phyloP scores from a whole-genome alignment of 2,329 filamentous ascomycete species.

The Aspergillus chevalieri region DNA sequence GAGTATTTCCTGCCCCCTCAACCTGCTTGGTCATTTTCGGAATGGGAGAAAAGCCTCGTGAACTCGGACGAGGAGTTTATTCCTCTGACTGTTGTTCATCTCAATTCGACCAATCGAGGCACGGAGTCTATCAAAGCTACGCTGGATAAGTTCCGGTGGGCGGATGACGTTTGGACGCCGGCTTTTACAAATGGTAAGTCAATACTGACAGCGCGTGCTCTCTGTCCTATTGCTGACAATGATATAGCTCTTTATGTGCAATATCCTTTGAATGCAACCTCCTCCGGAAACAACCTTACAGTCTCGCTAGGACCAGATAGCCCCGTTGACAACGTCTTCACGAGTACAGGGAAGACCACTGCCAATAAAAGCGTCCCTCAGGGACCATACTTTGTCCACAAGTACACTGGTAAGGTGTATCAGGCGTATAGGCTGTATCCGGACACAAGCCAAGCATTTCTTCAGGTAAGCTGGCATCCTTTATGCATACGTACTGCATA shows the following conservation, averaged over 20 bases:
- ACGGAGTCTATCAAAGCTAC: background rate
- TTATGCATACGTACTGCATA: too few species aligned
- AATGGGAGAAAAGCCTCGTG: background rate
- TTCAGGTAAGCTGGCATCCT: background rate
- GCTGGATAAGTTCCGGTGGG: conserved; percentile 2
- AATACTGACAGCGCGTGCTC: background rate
- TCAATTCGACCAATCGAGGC: background rate
- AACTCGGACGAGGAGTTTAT: background rate
- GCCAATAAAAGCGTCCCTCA: background rate
- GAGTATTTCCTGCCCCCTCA: background rate
- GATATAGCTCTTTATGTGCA: background rate
- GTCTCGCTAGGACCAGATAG: background rate
- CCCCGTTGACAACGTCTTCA: background rate
- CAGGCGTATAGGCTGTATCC: background rate
- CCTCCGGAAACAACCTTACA: too few species aligned
- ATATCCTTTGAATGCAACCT: background rate
- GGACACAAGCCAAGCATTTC: background rate
- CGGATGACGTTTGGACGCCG: conserved; percentile 9
- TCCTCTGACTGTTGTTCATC: background rate
- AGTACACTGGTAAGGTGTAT: background rate
- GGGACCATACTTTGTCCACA: background rate
- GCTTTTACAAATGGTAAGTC: conserved; percentile 4
- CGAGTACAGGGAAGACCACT: background rate
- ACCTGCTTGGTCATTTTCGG: background rate
- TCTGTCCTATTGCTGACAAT: conserved; percentile 1